Conservation (phyloP, 2,329 filamentous ascomycete species). For the Septoria linicola region DNA sequence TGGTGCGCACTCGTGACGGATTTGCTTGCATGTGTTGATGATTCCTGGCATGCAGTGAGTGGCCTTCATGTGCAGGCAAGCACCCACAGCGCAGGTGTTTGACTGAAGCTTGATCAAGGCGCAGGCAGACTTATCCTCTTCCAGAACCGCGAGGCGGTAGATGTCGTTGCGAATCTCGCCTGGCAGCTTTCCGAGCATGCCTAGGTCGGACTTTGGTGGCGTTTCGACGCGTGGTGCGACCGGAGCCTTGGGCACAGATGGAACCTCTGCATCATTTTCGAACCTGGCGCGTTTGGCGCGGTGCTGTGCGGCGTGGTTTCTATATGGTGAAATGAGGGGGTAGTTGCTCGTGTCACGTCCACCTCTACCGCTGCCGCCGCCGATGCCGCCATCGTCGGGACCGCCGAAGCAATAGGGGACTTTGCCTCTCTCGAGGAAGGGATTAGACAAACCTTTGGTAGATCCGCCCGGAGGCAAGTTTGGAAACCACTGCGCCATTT, state of each 20-base stretch:
- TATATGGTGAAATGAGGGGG: background rate
- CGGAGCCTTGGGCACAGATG: background rate
- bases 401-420: background rate
- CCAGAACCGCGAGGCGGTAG: slow-evolving; percentile 28
- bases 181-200: slow-evolving; percentile 28
- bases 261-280: background rate
- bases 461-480: slow-evolving; percentile 8
- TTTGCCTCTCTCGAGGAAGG: background rate
- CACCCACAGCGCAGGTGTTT: slow-evolving; percentile 21
- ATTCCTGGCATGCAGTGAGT: slow-evolving; percentile 25
- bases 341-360: background rate
- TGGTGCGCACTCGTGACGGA: slow-evolving; percentile 28
- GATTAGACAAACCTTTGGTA: slow-evolving; percentile 15
- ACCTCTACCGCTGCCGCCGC: background rate
- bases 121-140: slow-evolving; percentile 1
- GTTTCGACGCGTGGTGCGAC: background rate
- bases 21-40: slow-evolving; percentile 29
- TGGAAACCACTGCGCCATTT: slow-evolving; percentile 25
- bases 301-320: background rate
- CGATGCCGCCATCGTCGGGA: background rate
- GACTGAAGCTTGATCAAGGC: slow-evolving; percentile 22
- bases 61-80: slow-evolving; percentile 24
- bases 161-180: slow-evolving; percentile 32
- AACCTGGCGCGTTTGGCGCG: no score
- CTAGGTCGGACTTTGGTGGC: slow-evolving; percentile 26